Percentiles rank a stretch among this genome's conserved stretches.
Evolutionary conservation across 2,329 filamentous ascomycete genomes (phyloP).

Genomic region (Colletotrichum chrysophilum): DNA sequence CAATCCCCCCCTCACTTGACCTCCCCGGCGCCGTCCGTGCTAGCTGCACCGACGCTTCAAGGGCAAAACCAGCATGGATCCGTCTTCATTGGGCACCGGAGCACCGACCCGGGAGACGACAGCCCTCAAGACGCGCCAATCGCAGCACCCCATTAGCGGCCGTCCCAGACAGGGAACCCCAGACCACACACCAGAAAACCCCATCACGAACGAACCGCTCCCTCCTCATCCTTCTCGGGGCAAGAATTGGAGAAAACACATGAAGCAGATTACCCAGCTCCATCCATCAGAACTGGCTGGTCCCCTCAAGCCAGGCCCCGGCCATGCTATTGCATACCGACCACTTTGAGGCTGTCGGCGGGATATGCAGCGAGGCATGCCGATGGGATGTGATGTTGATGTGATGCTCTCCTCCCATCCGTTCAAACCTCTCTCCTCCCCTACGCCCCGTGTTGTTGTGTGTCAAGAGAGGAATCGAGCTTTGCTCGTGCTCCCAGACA

Average conservation of each 20-base stretch:
- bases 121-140: constrained; percentile 11
- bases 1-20: background rate
- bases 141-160: constrained; percentile 4
- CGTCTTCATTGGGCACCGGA: constrained; percentile 6
- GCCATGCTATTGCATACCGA: background rate
- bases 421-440: background rate
- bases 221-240: background rate
- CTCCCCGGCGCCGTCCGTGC: background rate
- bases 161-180: constrained; percentile 6
- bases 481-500: background rate
- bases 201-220: constrained; percentile 4
- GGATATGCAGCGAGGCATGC: background rate
- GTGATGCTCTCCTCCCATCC: background rate
- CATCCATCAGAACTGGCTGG: background rate
- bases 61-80: background rate
- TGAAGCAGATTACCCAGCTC: background rate
- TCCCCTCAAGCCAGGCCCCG: background rate
- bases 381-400: background rate
- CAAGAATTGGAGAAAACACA: constrained; percentile 15
- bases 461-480: background rate
- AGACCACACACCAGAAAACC: background rate
- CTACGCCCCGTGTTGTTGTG: background rate
- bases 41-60: constrained; percentile 7
- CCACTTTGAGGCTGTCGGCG: background rate
- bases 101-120: background rate